Evolutionary conservation across 331 rosid genomes (phyloP), one percentile per base, ranked within the genome.

Genomic region (Saraca asoca): DNA sequence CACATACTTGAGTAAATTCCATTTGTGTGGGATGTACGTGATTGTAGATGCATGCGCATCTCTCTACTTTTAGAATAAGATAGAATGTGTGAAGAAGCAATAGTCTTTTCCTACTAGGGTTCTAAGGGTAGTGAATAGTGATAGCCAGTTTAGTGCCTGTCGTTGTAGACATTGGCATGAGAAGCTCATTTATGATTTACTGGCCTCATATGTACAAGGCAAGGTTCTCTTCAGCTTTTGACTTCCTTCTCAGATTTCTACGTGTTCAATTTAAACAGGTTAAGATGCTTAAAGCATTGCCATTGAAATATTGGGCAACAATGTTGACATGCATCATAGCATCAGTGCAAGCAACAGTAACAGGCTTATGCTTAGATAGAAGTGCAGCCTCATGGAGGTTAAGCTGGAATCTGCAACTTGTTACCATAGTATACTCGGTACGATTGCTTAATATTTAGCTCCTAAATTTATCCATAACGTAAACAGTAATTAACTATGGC

Each of bases 361-460:
- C 80, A 29, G 95, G 95, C 0, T 9, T 69, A 6, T 83, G 79
- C 75, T 7, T 90, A 14, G 75, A 90, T 53, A 33, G 69, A 6
- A 54, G 72, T 7, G 39, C 43, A 61, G 65, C 80, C 43, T 57
- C 85, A 0, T 90, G 95, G 97, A 77, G 17, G 49, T 31, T 90
- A 65, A 60, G 68, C 5, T 85, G 90, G 92, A 58, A 90, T 75
- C 72, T 90, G 9, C 78, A 87, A 62, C 70, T 87, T 0, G 4
- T 82, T 43, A 87, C 97, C 3, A 85, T 87, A 56, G 1, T 83
- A 0, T 90, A 82, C 83, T 87, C 92, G 59, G 95, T 90, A 65
- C 75, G 77, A 18, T 58, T 6, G 5, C 16, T 53, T 12, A 24
- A 24, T 24, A 24, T 24, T 24, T 24, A 24, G 31, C 31, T 24